These are phyloP conservation scores for Xanthoparmelia taractica DNA, from an alignment of 495 filamentous ascomycete genomes.

Conservation along the genomic window DNA sequence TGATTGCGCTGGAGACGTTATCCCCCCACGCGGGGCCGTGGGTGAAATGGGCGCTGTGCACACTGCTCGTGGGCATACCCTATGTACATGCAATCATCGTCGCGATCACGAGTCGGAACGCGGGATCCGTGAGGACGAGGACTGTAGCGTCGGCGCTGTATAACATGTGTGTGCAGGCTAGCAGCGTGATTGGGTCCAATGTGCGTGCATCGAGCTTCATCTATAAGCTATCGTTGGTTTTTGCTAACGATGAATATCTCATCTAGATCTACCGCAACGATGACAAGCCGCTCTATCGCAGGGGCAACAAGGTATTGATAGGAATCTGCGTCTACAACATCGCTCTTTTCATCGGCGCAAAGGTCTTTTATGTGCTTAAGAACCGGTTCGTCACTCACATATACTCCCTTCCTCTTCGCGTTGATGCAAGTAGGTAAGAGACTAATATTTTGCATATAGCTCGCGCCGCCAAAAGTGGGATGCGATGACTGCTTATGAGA, in stretches of 20 bases:
- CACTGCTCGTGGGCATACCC: conserved; percentile 26
- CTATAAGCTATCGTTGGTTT: background rate
- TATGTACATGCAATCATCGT: conserved; percentile 31
- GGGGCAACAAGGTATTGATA: conserved; percentile 59
- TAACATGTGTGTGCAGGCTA: conserved; percentile 67
- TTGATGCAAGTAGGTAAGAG: background rate
- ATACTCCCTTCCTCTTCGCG: conserved; percentile 18
- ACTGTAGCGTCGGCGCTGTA: conserved; percentile 45
- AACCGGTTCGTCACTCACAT: conserved; percentile 33
- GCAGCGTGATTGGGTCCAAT: conserved; percentile 55
- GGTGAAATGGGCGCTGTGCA: conserved; percentile 12
- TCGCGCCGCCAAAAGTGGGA: conserved; percentile 46
- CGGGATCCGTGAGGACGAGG: conserved; percentile 32
- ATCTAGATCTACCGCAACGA: conserved; percentile 53
- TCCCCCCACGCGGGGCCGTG: conserved; percentile 18
- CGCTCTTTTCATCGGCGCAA: conserved; percentile 47
- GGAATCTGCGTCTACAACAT: conserved; percentile 48
- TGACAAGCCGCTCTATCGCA: conserved; percentile 59
- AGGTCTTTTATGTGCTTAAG: conserved; percentile 55
- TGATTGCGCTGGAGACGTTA: conserved; percentile 44
- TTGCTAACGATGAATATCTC: background rate
- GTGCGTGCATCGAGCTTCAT: conserved; percentile 31
- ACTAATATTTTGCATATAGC: background rate
- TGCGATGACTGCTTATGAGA: conserved; percentile 54
- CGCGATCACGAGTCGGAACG: conserved; percentile 30